Percentiles rank a stretch among this genome's conserved stretches.
phyloP scores from a whole-genome alignment of 495 filamentous ascomycete species.

The Daldinia childiae region DNA sequence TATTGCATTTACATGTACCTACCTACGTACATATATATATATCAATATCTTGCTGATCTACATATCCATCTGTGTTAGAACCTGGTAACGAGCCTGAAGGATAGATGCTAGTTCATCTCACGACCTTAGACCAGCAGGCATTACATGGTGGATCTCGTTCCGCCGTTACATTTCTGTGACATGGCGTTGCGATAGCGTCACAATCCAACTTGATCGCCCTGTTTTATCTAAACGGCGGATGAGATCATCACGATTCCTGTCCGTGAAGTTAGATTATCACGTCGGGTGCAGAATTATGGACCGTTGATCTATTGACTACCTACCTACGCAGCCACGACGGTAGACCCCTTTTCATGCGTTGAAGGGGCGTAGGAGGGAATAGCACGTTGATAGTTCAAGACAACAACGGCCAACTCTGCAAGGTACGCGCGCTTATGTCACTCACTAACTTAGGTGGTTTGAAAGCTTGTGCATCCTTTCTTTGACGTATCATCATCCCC shows the following conservation, averaged over 20 bases:
- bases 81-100: conserved; percentile 20
- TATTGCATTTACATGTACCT: not conserved
- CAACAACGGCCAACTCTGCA: conserved; percentile 22
- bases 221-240: conserved; percentile 33
- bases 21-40: not conserved
- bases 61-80: conserved; percentile 12
- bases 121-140: conserved; percentile 28
- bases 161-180: conserved; percentile 24
- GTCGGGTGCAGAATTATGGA: conserved; percentile 7
- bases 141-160: conserved; percentile 20
- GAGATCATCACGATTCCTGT: conserved; percentile 28
- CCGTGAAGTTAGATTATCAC: conserved; percentile 6
- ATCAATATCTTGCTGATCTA: conserved; percentile 17
- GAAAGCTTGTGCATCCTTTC: conserved; percentile 4
- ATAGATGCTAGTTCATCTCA: conserved; percentile 15
- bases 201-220: conserved; percentile 14
- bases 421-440: conserved; percentile 32
- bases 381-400: conserved; percentile 9
- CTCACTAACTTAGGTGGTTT: not conserved
- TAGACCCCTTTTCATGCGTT: conserved; percentile 6
- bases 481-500: conserved; percentile 12
- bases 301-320: conserved; percentile 20
- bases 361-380: conserved; percentile 8
- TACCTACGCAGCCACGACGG: conserved; percentile 4
- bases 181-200: conserved; percentile 25